These are phyloP conservation scores for Stagonosporopsis cucurbitacearum DNA, from an alignment of 2,329 filamentous ascomycete genomes.

Conservation along the genomic window DNA sequence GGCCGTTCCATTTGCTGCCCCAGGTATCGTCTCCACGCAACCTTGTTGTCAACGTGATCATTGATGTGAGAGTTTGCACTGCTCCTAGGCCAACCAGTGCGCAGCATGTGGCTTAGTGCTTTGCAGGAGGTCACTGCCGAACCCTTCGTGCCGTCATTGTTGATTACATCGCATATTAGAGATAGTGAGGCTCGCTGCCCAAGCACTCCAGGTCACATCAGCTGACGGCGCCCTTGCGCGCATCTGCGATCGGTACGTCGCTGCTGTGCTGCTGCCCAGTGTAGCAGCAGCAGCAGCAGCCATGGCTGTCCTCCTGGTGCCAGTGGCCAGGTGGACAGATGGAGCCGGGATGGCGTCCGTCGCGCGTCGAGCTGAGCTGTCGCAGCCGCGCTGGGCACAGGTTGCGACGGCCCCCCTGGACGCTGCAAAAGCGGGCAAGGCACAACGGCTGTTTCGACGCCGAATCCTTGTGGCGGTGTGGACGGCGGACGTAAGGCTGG, in stretches of 20 bases:
- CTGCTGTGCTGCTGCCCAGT: conserved; percentile 30
- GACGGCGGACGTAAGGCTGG: conserved; percentile 44
- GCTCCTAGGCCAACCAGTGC: conserved; percentile 33
- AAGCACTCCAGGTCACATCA: conserved; percentile 26
- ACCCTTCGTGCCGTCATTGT: conserved; percentile 25
- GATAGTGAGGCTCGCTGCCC: conserved; percentile 19
- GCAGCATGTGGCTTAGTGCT: conserved; percentile 28
- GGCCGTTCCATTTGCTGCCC: conserved; percentile 42
- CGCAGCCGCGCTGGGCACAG: conserved; percentile 22
- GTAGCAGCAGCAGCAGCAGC: neutral
- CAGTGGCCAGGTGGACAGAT: neutral
- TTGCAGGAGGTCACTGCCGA: conserved; percentile 24
- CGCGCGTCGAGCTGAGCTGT: conserved; percentile 41
- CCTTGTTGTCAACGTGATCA: conserved; percentile 35
- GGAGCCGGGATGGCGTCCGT: conserved; percentile 18
- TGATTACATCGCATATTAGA: conserved; percentile 15
- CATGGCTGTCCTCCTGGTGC: neutral
- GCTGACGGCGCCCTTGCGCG: conserved; percentile 35
- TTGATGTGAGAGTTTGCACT: conserved; percentile 28
- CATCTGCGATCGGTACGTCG: conserved; percentile 25
- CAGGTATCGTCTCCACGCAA: conserved; percentile 30
- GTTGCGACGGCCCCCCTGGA: conserved; percentile 27
- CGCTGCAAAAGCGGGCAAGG: conserved; percentile 36
- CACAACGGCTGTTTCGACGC: conserved; percentile 44
- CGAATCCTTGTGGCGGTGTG: conserved; percentile 39